Conservation (phyloP, 176 grass and related monocot genomes). For the Rhynchospora breviuscula region DNA sequence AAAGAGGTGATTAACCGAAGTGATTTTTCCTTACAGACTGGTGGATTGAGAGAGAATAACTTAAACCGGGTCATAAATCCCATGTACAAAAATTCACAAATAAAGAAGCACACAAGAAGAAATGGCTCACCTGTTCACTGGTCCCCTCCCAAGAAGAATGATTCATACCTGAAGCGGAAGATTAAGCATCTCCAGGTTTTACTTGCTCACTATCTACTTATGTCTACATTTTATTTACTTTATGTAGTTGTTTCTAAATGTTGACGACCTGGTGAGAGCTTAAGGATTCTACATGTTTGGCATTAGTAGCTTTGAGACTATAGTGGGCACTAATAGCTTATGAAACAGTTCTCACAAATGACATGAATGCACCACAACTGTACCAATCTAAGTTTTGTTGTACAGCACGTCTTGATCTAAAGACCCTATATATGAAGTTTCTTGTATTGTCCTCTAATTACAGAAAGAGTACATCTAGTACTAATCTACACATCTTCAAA, state of each 20-base stretch:
- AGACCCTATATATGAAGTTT: neutral
- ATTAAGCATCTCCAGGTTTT: conserved; percentile 85
- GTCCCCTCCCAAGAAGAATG: conserved; percentile 70
- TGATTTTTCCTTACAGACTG: conserved; percentile 41
- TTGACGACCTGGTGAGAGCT: neutral
- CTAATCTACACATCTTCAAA: neutral
- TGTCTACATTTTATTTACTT: neutral
- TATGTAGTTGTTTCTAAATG: neutral
- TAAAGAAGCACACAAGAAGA: conserved; percentile 57
- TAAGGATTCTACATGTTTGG: neutral
- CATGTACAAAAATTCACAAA: conserved; percentile 64
- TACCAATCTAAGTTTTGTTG: neutral
- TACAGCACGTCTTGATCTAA: neutral
- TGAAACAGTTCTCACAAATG: neutral
- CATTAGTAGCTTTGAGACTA: conserved; percentile 4
- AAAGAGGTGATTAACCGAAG: neutral
- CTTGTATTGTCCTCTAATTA: neutral
- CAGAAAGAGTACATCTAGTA: neutral
- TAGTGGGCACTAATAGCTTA: neutral
- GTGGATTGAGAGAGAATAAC: conserved; percentile 50
- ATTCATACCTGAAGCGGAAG: conserved; percentile 93
- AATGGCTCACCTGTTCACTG: conserved; percentile 61
- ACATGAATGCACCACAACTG: neutral
- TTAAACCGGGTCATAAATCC: conserved; percentile 46
- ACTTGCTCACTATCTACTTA: neutral